These are phyloP conservation scores for Kluyveromyces siamensis DNA, from an alignment of 805 yeast genomes.

Conservation along the genomic window DNA sequence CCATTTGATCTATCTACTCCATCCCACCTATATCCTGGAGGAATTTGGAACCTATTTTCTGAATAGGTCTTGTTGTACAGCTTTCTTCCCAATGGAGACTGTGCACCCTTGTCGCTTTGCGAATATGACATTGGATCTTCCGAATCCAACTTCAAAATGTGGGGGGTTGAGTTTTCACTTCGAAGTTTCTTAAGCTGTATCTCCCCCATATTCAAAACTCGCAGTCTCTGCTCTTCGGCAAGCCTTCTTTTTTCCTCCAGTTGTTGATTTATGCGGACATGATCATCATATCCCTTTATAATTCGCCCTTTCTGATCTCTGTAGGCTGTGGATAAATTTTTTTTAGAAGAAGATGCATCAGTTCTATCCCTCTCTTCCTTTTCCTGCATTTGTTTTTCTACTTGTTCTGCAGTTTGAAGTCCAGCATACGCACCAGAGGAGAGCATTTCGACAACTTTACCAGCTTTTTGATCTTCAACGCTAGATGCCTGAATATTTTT, in stretches of 20 bases:
- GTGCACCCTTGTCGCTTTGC: slow-evolving; percentile 16
- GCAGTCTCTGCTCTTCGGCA: slow-evolving; percentile 27
- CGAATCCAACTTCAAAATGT: neutral
- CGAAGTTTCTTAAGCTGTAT: slow-evolving; percentile 25
- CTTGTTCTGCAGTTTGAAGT: slow-evolving; percentile 38
- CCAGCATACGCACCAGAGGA: slow-evolving; percentile 34
- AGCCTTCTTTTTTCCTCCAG: slow-evolving; percentile 23
- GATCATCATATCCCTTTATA: slow-evolving; percentile 31
- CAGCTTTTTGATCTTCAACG: slow-evolving; percentile 1
- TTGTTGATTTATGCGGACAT: slow-evolving; percentile 10
- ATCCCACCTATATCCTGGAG: slow-evolving; percentile 84
- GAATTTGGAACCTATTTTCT: slow-evolving; percentile 64
- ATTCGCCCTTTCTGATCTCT: slow-evolving; percentile 56
- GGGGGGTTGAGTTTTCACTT: slow-evolving; percentile 9
- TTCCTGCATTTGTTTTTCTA: slow-evolving; percentile 29
- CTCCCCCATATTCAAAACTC: slow-evolving; percentile 30
- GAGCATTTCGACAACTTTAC: slow-evolving; percentile 8
- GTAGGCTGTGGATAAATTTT: slow-evolving; percentile 34
- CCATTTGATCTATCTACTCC: slow-evolving; percentile 88
- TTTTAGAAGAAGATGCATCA: slow-evolving; percentile 7
- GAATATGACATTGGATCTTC: slow-evolving; percentile 62
- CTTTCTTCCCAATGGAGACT: slow-evolving; percentile 38
- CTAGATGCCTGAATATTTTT: slow-evolving; percentile 10
- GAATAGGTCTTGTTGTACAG: slow-evolving; percentile 41
- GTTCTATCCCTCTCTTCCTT: slow-evolving; percentile 21